phyloP scores from a whole-genome alignment of 2,329 filamentous ascomycete genomes.

The Talaromyces sp. region DNA sequence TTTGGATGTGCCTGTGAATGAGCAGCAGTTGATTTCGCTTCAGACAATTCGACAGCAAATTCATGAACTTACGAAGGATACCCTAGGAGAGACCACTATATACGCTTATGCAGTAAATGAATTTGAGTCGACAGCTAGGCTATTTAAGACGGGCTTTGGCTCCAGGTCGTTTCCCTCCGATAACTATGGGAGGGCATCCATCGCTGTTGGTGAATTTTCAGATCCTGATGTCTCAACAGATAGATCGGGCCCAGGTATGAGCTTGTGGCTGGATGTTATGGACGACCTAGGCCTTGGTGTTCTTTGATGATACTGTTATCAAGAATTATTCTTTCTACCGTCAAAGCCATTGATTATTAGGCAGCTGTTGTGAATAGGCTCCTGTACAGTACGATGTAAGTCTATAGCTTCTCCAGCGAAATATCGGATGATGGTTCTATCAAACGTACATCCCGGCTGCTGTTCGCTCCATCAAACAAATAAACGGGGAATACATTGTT shows the following conservation, averaged over 20 bases:
- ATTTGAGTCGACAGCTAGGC: not conserved
- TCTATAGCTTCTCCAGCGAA: not conserved
- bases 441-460: not conserved
- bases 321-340: not conserved
- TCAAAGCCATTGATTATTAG: not conserved
- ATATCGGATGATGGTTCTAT: not conserved
- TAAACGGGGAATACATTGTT: not conserved
- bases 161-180: not conserved
- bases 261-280: conserved; percentile 17
- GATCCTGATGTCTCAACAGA: not conserved
- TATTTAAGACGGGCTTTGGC: not conserved
- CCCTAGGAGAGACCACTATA: conserved; percentile 11
- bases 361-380: not conserved
- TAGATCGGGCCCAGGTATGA: not conserved
- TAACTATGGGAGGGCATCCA: not conserved
- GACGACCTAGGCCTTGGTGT: conserved; percentile 19
- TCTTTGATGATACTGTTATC: conserved; percentile 13
- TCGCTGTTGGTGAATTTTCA: not conserved
- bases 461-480: not conserved
- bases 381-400: not conserved
- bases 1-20: not conserved
- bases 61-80: not conserved
- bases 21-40: not conserved
- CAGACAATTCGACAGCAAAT: conserved; percentile 1
- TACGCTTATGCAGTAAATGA: conserved; percentile 6